phyloP scores from a whole-genome alignment of 192 early-diverging fungal genomes.

The Haplosporangium gracile region DNA sequence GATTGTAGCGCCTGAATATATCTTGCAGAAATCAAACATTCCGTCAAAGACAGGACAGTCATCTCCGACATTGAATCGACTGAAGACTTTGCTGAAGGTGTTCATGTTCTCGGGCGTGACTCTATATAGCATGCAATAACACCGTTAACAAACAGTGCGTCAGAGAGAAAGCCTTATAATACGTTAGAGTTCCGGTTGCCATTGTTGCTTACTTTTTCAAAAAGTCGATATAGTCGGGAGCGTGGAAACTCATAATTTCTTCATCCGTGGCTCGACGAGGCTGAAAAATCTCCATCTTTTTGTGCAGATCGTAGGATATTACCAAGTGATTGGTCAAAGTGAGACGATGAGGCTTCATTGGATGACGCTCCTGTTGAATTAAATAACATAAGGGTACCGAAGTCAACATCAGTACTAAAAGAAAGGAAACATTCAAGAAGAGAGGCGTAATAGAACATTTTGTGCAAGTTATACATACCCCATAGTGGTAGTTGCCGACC shows the following conservation, averaged over 20 bases:
- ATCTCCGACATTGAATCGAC: constrained; percentile 92
- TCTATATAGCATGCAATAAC: constrained; percentile 33
- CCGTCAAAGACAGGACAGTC: constrained; percentile 99
- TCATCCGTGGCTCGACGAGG: constrained; percentile 88
- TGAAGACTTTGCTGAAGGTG: constrained; percentile 67
- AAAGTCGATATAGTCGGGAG: constrained; percentile 97
- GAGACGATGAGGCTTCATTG: constrained; percentile 94
- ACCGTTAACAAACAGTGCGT: neutral
- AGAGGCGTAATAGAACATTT: neutral
- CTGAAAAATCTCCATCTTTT: constrained; percentile 89
- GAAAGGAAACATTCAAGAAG: neutral
- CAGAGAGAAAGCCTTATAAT: neutral
- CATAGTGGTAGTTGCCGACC: constrained; percentile 88
- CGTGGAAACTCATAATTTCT: constrained; percentile 95
- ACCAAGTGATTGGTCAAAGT: constrained; percentile 96
- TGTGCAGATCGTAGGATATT: constrained; percentile 91
- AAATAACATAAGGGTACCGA: neutral
- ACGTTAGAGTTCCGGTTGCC: neutral
- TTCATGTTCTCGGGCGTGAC: constrained; percentile 82
- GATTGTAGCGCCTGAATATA: constrained; percentile 95
- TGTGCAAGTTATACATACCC: constrained; percentile 51
- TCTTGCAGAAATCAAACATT: constrained; percentile 94
- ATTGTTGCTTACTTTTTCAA: constrained; percentile 71
- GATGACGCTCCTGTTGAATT: constrained; percentile 70
- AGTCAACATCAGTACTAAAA: no score